Conservation (phyloP, 1,284 basidiomycete genomes). For the Pterula multifida region DNA sequence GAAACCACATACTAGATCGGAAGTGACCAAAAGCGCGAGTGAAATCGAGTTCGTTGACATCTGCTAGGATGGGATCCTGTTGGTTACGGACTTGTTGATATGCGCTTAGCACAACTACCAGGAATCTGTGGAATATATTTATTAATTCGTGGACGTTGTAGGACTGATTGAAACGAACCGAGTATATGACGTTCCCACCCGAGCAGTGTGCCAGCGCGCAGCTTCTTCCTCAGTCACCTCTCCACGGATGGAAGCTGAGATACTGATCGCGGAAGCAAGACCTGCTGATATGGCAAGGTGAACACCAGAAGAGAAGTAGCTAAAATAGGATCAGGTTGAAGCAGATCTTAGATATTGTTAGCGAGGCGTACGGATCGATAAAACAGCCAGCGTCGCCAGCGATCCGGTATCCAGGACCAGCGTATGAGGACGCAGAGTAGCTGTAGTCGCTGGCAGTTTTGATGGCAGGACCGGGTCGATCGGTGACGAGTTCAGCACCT, state of each 20-base stretch:
- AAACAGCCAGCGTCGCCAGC: conserved; percentile 53
- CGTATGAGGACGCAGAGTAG: conserved; percentile 39
- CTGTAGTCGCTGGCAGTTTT: conserved; percentile 42
- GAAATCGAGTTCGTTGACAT: conserved; percentile 44
- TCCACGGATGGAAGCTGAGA: conserved; percentile 38
- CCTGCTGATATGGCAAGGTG: conserved; percentile 49
- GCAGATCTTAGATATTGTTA: background rate
- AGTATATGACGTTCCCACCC: conserved; percentile 43
- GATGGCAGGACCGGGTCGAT: conserved; percentile 21
- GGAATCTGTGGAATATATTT: conserved; percentile 27
- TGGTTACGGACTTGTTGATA: conserved; percentile 52
- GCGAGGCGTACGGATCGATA: conserved; percentile 31
- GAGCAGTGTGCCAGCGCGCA: conserved; percentile 33
- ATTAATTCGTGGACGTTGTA: background rate
- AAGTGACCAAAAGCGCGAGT: conserved; percentile 45
- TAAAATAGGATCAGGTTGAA: background rate
- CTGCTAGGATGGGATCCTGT: conserved; percentile 31
- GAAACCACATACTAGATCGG: conserved; percentile 30
- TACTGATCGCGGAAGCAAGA: conserved; percentile 40
- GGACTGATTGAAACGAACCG: conserved; percentile 21
- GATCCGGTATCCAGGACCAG: conserved; percentile 36
- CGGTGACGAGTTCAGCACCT: conserved; percentile 24
- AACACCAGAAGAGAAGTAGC: conserved; percentile 48
- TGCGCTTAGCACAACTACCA: conserved; percentile 50
- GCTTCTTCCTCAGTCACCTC: conserved; percentile 37